A percentile compares a stretch with the other conserved stretches of the same genome.
phyloP scores from a whole-genome alignment of 176 grass and related monocot species.

The Panicum miliaceum region DNA sequence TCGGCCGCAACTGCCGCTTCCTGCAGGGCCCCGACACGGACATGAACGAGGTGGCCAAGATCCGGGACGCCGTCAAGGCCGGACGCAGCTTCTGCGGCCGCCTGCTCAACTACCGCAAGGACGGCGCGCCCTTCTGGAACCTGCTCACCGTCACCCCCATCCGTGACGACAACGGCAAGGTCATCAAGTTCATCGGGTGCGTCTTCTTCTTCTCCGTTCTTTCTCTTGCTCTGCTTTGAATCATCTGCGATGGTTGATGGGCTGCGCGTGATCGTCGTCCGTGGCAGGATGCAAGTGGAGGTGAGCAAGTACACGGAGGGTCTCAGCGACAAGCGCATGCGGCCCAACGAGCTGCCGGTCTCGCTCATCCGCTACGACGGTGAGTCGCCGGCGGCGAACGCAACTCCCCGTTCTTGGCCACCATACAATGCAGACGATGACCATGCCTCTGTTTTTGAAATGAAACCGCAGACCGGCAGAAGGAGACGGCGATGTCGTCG shows the following conservation, averaged over 20 bases:
- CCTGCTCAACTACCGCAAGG: conserved; percentile 92
- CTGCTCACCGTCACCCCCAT: conserved; percentile 94
- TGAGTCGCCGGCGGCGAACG: conserved; percentile 38
- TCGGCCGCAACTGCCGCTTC: conserved; percentile 91
- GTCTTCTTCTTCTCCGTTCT: no score
- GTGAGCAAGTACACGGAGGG: conserved; percentile 99
- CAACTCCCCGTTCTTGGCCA: background rate
- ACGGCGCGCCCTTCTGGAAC: conserved; percentile 91
- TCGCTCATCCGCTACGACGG: conserved; percentile 96
- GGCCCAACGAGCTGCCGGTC: conserved; percentile 91
- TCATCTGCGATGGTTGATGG: no score
- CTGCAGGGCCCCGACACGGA: conserved; percentile 91
- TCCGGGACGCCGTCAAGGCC: conserved; percentile 69
- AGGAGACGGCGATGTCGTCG: conserved; percentile 89
- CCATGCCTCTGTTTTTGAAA: background rate
- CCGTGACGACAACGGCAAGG: conserved; percentile 71
- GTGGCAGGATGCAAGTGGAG: conserved; percentile 96
- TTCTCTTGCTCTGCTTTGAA: background rate
- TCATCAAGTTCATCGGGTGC: conserved; percentile 97
- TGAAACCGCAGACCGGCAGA: conserved; percentile 64
- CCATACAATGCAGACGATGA: background rate
- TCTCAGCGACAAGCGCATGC: conserved; percentile 80
- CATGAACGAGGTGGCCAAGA: conserved; percentile 65
- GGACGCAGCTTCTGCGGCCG: conserved; percentile 88
- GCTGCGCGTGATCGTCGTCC: no score